Conservation (phyloP, 2,329 filamentous ascomycete genomes). For the Aspergillus novoparasiticus region DNA sequence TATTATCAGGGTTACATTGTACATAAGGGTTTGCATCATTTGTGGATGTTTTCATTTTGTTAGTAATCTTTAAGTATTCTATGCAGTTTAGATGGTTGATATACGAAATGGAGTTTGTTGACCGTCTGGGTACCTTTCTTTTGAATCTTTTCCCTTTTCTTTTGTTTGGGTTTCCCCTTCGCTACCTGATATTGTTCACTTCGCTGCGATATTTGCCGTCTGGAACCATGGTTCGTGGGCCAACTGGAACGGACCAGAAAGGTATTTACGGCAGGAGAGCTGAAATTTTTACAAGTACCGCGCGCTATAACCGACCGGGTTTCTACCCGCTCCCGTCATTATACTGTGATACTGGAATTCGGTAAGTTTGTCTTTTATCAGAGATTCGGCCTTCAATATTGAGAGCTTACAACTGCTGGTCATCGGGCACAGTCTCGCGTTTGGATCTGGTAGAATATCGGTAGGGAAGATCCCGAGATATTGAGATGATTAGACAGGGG, state of each 20-base stretch:
- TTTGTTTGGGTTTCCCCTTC: background rate
- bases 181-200: background rate
- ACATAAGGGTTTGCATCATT: background rate
- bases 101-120: no score
- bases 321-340: background rate
- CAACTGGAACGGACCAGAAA: background rate
- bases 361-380: background rate
- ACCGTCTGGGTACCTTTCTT: no score
- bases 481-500: background rate
- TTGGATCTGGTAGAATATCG: background rate
- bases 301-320: background rate
- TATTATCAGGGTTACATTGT: background rate
- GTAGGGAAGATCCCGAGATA: background rate
- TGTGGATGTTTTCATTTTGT: background rate
- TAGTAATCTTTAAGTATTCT: background rate
- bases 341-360: background rate
- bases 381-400: background rate
- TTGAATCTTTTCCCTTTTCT: background rate
- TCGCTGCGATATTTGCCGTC: background rate
- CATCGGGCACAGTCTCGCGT: background rate
- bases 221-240: background rate
- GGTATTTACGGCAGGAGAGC: background rate
- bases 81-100: no score
- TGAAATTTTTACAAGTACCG: background rate
- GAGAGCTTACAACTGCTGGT: background rate